Conservation (phyloP, 768 basidiomycete genomes). For the Trametes maxima region DNA sequence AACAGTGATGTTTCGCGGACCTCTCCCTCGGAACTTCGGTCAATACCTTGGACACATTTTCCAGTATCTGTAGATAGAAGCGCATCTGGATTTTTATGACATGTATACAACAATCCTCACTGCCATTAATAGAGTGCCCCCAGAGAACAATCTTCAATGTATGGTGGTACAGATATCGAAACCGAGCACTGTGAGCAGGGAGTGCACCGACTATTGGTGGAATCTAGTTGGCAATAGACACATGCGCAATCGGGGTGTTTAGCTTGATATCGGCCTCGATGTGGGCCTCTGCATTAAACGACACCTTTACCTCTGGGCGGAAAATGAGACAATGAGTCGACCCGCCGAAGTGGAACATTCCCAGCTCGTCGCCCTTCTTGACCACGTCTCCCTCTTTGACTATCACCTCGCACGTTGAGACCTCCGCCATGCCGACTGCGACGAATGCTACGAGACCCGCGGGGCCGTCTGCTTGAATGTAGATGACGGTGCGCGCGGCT, state of each 20-base stretch:
- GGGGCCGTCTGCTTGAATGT: conserved; percentile 55
- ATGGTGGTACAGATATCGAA: background rate
- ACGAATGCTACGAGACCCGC: conserved; percentile 58
- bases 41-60: too few relatives aligned
- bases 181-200: background rate
- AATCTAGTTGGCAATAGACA: background rate
- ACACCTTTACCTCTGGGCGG: conserved; percentile 32
- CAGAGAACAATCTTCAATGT: too few relatives aligned
- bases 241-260: conserved; percentile 17
- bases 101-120: too few relatives aligned
- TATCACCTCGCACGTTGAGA: conserved; percentile 58
- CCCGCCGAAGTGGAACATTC: conserved; percentile 68
- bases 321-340: conserved; percentile 54
- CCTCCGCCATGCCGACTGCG: conserved; percentile 61
- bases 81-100: too few relatives aligned
- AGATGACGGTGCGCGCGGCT: conserved; percentile 54
- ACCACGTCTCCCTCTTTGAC: conserved; percentile 49
- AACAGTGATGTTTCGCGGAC: too few relatives aligned
- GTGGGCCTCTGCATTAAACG: background rate
- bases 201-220: background rate
- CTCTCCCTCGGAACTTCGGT: too few relatives aligned
- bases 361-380: conserved; percentile 56
- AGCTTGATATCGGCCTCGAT: conserved; percentile 15
- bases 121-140: too few relatives aligned
- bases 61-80: too few relatives aligned